These are phyloP conservation scores for Scenedesmus sp. DNA, from an alignment of 163 green algal genomes.

Conservation along the genomic window DNA sequence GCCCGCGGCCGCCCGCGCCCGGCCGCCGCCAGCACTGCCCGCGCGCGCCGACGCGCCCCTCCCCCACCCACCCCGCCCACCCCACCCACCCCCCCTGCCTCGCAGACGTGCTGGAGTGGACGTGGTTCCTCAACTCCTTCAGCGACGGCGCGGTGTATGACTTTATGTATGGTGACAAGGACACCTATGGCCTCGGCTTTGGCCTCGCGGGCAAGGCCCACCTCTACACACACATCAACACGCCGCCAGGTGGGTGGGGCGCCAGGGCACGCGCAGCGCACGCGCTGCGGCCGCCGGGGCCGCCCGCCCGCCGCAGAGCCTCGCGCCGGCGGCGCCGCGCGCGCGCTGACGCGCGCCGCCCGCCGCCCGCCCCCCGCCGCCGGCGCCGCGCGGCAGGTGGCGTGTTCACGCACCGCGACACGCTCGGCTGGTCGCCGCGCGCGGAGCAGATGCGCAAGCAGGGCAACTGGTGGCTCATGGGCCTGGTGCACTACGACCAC, in stretches of 20 bases:
- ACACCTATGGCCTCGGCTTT: slow-evolving; percentile 42
- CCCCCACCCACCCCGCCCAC: too few species aligned
- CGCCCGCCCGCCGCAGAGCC: too few species aligned
- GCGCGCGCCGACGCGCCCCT: too few species aligned
- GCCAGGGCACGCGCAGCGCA: too few species aligned
- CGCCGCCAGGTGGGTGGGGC: slow-evolving; percentile 4
- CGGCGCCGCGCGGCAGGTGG: neutral
- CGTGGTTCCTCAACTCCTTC: slow-evolving; percentile 45
- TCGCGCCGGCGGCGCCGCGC: too few species aligned
- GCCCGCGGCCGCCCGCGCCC: too few species aligned
- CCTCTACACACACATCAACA: slow-evolving; percentile 41
- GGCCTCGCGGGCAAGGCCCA: slow-evolving; percentile 39
- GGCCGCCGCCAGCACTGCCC: too few species aligned
- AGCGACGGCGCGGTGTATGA: slow-evolving; percentile 32
- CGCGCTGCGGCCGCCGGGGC: too few species aligned
- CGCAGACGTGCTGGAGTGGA: slow-evolving; percentile 44
- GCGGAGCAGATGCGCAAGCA: slow-evolving; percentile 42
- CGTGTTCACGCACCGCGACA: slow-evolving; percentile 29
- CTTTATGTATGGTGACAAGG: slow-evolving; percentile 50
- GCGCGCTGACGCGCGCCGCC: too few species aligned
- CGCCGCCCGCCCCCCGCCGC: neutral
- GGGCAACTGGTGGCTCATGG: slow-evolving; percentile 49
- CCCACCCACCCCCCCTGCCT: neutral
- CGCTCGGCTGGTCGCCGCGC: slow-evolving; percentile 13
- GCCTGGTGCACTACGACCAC: slow-evolving; percentile 39